phyloP scores from a whole-genome alignment of 306 rosid genomes.

The Lupinus albus region DNA sequence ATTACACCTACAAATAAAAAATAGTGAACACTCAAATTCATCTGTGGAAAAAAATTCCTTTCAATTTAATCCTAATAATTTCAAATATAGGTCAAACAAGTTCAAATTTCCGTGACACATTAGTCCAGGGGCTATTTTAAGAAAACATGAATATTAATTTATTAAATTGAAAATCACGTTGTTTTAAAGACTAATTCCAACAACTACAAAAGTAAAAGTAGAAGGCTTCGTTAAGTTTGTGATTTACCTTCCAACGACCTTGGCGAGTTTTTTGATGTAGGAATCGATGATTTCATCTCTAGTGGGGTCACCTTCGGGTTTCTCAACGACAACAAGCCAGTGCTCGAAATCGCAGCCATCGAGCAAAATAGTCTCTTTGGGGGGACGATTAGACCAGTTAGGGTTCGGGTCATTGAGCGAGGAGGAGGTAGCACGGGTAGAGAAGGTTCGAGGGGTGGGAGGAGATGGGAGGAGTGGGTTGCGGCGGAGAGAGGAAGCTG shows the following conservation, averaged over 20 bases:
- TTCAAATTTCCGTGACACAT: background rate
- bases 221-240: too few species aligned
- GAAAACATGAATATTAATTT: too few species aligned
- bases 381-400: conserved; percentile 93
- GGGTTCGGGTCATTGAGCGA: conserved; percentile 93
- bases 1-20: too few species aligned
- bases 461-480: conserved; percentile 21
- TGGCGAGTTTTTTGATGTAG: conserved; percentile 74
- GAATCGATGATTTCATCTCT: conserved; percentile 81
- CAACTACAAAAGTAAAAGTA: too few species aligned
- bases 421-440: conserved; percentile 83
- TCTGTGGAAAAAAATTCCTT: too few species aligned
- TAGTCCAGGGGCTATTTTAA: too few species aligned
- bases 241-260: conserved; percentile 67
- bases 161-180: too few species aligned
- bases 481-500: conserved; percentile 35
- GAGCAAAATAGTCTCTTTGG: conserved; percentile 86
- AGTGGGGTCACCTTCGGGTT: conserved; percentile 69
- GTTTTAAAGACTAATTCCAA: too few species aligned
- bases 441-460: conserved; percentile 43
- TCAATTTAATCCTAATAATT: too few species aligned
- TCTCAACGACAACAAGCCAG: conserved; percentile 95
- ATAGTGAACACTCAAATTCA: too few species aligned
- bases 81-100: background rate
- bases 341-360: conserved; percentile 98